Base-by-base conservation (phyloP, 768 basidiomycete species). In the Mycena epipterygia region DNA sequence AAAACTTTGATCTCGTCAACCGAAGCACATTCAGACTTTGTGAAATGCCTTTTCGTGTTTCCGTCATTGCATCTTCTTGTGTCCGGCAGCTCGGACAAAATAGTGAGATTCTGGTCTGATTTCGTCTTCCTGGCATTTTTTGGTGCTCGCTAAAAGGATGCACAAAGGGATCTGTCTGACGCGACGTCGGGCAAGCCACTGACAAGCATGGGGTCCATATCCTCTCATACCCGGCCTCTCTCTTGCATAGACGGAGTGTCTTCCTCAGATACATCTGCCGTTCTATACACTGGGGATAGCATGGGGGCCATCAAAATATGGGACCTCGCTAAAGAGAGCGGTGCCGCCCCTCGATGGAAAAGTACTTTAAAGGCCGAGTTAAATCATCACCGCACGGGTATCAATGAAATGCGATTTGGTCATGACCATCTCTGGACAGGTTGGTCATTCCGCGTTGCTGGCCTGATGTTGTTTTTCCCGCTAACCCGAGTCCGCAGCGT, bases 51-150 rank as follows among this genome's bases (percentile, higher is more conserved):
- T 27, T 85, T 91, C 49, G 89, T 95, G 53, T 82, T 97, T 25
- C 89, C 93, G 3, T 81, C 86, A 5, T 84, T 91, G 11, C 80
- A 84, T 13, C 80, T 98, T 7, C 83, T 98, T 37, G 84, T 96
- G 19, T 97, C 97, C 1, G 93, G 93, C 30, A 90, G 95, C 48
- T 97, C 97, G 2, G 97, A 99, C 81, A 96, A 96, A 76, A 88
- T 90, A 29, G 83, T 97, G 30, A 89, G 95, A 68, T 85, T 98
- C 75, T 99, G 97, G 97, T 96, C 79, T 67, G 88, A 80, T n/a
- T 61, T 33, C 32, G n/a, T 29, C 14, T 3, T 21, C 27, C 12
- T 17, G 61, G 49, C 42, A 7, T 19, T 23, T 37, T 35, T 65
- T 29, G 32, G 30, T 52, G 33, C 49, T 23, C 27, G 37, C 52